Evolutionary conservation across 2,329 filamentous ascomycete genomes (phyloP).

Genomic region (Hymenoscyphus fraxineus): DNA sequence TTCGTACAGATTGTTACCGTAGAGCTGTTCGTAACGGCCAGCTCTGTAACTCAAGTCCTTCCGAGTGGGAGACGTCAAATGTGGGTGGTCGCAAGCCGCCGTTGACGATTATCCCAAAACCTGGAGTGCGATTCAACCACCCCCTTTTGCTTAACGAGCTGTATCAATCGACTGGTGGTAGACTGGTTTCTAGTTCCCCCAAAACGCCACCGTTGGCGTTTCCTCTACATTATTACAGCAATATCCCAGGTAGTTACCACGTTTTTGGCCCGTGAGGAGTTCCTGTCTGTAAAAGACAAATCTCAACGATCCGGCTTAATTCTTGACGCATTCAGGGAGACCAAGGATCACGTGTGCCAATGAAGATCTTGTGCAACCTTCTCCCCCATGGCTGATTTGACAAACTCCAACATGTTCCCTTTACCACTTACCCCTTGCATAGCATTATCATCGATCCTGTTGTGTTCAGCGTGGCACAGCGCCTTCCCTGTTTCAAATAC

Average conservation of each 20-base stretch:
- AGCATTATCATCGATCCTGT: conserved; percentile 32
- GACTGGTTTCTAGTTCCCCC: background rate
- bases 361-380: conserved; percentile 52
- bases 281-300: conserved; percentile 10
- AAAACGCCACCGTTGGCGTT: background rate
- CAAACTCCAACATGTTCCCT: conserved; percentile 52
- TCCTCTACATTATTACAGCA: background rate
- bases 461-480: conserved; percentile 54
- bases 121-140: background rate
- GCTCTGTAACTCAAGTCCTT: background rate
- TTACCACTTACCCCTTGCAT: conserved; percentile 41
- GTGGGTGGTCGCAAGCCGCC: background rate
- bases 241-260: conserved; percentile 10
- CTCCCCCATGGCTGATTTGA: conserved; percentile 58
- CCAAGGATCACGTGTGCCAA: conserved; percentile 31
- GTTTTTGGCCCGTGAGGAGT: conserved; percentile 7
- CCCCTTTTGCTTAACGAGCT: background rate
- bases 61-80: background rate
- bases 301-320: conserved; percentile 43
- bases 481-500: conserved; percentile 61
- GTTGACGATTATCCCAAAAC: background rate
- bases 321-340: conserved; percentile 4
- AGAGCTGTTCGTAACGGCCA: background rate
- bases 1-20: background rate
- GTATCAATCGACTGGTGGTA: background rate